phyloP scores from a whole-genome alignment of 2,329 filamentous ascomycete genomes.

The Aspergillus arachidicola region DNA sequence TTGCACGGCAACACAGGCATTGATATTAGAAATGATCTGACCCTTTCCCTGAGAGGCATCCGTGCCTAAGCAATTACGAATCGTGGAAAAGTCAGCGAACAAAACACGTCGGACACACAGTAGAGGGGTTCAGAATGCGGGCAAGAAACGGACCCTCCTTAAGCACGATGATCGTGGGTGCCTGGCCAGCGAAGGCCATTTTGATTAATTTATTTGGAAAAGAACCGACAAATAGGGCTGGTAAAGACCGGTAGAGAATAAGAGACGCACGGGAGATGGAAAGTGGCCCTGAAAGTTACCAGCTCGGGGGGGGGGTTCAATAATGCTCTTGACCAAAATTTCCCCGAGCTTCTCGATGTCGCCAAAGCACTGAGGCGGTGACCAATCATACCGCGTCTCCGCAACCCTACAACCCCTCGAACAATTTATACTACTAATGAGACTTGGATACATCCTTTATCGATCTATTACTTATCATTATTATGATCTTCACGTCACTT shows the following conservation, averaged over 20 bases:
- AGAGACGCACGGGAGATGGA: slow-evolving; percentile 24
- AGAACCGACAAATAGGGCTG: slow-evolving; percentile 19
- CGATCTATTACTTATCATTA: not conserved
- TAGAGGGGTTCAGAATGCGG: slow-evolving; percentile 29
- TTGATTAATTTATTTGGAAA: slow-evolving; percentile 33
- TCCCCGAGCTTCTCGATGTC: slow-evolving; percentile 41
- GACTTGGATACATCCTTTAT: not conserved
- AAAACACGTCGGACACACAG: slow-evolving; percentile 20
- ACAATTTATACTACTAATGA: not conserved
- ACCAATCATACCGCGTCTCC: slow-evolving; percentile 33
- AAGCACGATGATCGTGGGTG: slow-evolving; percentile 96
- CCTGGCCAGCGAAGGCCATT: slow-evolving; percentile 97
- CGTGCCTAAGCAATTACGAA: slow-evolving; percentile 65
- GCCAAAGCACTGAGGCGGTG: slow-evolving; percentile 37
- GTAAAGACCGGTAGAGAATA: slow-evolving; percentile 9
- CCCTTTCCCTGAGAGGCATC: slow-evolving; percentile 96
- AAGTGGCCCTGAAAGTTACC: slow-evolving; percentile 29
- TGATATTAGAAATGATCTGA: slow-evolving; percentile 97
- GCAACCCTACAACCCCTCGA: slow-evolving; percentile 19
- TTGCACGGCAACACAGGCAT: slow-evolving; percentile 95
- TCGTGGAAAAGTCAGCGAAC: slow-evolving; percentile 27
- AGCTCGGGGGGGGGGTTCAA: slow-evolving; percentile 36
- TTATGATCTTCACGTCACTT: not conserved
- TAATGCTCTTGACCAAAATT: slow-evolving; percentile 45
- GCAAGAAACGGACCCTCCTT: slow-evolving; percentile 76